These are phyloP conservation scores for Tylopilus cervinicoccineus DNA, from an alignment of 768 basidiomycete species.

Conservation along the genomic window DNA sequence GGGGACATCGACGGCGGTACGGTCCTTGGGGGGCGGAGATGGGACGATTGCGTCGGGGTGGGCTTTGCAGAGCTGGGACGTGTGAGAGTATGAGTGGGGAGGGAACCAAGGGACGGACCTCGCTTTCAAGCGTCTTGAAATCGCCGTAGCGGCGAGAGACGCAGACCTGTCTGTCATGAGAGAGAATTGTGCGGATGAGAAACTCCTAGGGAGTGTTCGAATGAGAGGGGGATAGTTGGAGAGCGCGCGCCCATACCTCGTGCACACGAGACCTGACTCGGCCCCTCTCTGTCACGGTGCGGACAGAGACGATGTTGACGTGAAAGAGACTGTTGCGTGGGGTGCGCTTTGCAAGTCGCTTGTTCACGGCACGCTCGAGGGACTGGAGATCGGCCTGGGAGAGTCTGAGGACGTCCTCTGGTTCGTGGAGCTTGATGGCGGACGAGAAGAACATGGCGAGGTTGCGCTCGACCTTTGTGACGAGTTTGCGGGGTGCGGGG, in stretches of 20 bases:
- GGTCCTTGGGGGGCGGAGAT: slow-evolving; percentile 86
- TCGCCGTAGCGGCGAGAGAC: slow-evolving; percentile 95
- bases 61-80: slow-evolving; percentile 70
- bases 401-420: slow-evolving; percentile 87
- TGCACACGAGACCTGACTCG: slow-evolving; percentile 81
- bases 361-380: slow-evolving; percentile 68
- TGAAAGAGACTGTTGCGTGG: slow-evolving; percentile 64
- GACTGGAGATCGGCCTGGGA: slow-evolving; percentile 80
- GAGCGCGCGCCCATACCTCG: slow-evolving; percentile 65
- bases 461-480: slow-evolving; percentile 81
- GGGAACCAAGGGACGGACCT: slow-evolving; percentile 45
- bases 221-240: background rate
- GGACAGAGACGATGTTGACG: slow-evolving; percentile 87
- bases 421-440: slow-evolving; percentile 77
- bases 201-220: slow-evolving; percentile 66
- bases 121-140: slow-evolving; percentile 82
- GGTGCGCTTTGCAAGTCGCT: slow-evolving; percentile 47
- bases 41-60: slow-evolving; percentile 81
- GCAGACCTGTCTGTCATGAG: slow-evolving; percentile 68
- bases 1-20: slow-evolving; percentile 57
- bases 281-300: slow-evolving; percentile 79
- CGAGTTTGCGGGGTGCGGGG: slow-evolving; percentile 60
- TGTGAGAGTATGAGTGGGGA: slow-evolving; percentile 9
- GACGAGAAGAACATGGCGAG: slow-evolving; percentile 76
- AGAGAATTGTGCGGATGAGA: slow-evolving; percentile 81